Evolutionary conservation across 2,329 filamentous ascomycete species (phyloP).

Genomic region (Fusarium miscanthi): DNA sequence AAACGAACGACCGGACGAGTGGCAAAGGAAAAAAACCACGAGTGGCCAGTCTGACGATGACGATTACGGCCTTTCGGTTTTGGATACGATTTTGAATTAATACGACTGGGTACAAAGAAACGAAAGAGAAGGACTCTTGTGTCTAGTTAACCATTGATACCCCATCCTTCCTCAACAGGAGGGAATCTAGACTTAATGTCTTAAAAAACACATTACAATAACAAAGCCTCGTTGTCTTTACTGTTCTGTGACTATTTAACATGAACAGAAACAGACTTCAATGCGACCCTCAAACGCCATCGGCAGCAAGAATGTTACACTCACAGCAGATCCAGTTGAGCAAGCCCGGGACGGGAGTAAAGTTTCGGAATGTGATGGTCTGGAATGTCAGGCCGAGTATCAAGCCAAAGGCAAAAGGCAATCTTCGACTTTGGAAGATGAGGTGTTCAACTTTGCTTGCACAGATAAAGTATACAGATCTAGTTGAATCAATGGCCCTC

Average conservation of each 20-base stretch:
- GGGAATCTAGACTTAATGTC: slow-evolving; percentile 41
- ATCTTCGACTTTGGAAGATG: neutral
- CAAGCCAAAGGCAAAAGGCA: neutral
- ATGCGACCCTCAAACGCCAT: slow-evolving; percentile 1
- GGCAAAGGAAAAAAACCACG: slow-evolving; percentile 21
- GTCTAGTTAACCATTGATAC: slow-evolving; percentile 33
- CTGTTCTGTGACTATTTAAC: neutral
- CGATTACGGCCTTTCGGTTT: slow-evolving; percentile 33
- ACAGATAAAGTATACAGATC: neutral
- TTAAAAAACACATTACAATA: slow-evolving; percentile 25
- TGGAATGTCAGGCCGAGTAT: slow-evolving; percentile 17
- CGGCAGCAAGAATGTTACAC: neutral
- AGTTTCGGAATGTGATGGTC: neutral
- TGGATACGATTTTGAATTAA: slow-evolving; percentile 12
- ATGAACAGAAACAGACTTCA: neutral
- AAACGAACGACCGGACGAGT: slow-evolving; percentile 26
- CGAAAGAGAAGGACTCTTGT: slow-evolving; percentile 27
- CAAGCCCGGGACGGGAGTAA: neutral
- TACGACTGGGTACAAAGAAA: slow-evolving; percentile 36
- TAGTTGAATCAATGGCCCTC: neutral
- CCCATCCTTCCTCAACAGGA: slow-evolving; percentile 10
- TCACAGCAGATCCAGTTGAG: neutral
- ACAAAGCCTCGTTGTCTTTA: neutral
- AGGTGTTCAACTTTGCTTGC: neutral
- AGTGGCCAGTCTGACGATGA: slow-evolving; percentile 36